Percentiles rank a stretch among this genome's conserved stretches.
Evolutionary conservation across 306 rosid species (phyloP).

Genomic region (Casuarina cunninghamiana): DNA sequence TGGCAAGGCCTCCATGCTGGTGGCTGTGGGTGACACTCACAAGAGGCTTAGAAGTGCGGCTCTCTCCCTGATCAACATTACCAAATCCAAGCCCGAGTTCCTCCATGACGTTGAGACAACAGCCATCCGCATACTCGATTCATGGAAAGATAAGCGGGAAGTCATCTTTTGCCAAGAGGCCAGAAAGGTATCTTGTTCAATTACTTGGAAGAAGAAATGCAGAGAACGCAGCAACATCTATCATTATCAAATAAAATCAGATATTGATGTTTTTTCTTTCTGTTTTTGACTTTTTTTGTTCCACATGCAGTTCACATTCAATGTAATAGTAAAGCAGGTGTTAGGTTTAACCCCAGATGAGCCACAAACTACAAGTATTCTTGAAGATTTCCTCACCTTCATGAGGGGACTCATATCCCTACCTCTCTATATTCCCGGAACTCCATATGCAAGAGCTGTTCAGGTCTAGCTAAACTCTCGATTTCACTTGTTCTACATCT

Average conservation of each 20-base stretch:
- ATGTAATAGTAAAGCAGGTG: conserved; percentile 42
- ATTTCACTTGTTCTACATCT: not conserved
- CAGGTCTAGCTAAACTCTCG: conserved; percentile 12
- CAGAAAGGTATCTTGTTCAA: conserved; percentile 27
- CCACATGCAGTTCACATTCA: conserved; percentile 36
- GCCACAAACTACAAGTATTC: conserved; percentile 28
- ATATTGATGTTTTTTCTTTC: not conserved
- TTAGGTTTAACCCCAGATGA: conserved; percentile 35
- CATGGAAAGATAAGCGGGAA: conserved; percentile 33
- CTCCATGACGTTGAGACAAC: conserved; percentile 28
- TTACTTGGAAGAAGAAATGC: not conserved
- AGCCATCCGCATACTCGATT: conserved; percentile 25
- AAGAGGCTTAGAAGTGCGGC: conserved; percentile 40
- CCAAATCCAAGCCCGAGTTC: conserved; percentile 37
- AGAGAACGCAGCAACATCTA: not conserved
- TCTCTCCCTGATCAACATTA: conserved; percentile 28
- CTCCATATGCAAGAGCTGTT: conserved; percentile 40
- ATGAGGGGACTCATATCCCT: conserved; percentile 42
- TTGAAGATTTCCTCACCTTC: conserved; percentile 38
- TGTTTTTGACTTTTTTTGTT: not conserved
- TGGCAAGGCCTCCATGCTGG: conserved; percentile 33
- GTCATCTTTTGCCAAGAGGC: conserved; percentile 39
- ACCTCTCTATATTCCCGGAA: conserved; percentile 39
- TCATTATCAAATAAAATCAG: not conserved
- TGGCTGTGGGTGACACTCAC: conserved; percentile 36